Percentiles rank a stretch among this genome's conserved stretches.
phyloP scores from a whole-genome alignment of 495 filamentous ascomycete species.

The Penicillium argentinense region DNA sequence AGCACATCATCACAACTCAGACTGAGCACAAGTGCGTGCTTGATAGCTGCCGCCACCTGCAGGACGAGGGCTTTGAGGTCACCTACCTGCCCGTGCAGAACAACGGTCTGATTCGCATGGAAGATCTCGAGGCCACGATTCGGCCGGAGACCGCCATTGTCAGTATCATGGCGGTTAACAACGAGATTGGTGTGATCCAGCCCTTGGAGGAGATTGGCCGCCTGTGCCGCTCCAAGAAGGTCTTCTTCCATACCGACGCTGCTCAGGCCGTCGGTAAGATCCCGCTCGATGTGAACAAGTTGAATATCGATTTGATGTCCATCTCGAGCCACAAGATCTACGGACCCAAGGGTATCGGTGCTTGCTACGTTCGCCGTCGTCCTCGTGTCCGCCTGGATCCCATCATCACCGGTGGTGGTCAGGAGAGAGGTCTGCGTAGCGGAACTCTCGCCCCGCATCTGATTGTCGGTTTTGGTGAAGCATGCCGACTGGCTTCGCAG shows the following conservation, averaged over 20 bases:
- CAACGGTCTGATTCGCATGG: slow-evolving; percentile 80
- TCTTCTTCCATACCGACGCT: slow-evolving; percentile 98
- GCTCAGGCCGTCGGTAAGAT: slow-evolving; percentile 98
- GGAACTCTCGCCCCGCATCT: slow-evolving; percentile 89
- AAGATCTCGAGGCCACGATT: slow-evolving; percentile 86
- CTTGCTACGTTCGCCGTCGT: slow-evolving; percentile 89
- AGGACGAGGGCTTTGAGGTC: slow-evolving; percentile 94
- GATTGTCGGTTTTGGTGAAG: slow-evolving; percentile 92
- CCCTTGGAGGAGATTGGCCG: slow-evolving; percentile 91
- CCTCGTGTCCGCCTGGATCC: slow-evolving; percentile 93
- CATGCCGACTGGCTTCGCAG: slow-evolving; percentile 84
- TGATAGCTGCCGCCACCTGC: slow-evolving; percentile 93
- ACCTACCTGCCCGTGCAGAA: slow-evolving; percentile 89
- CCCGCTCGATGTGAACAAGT: slow-evolving; percentile 90
- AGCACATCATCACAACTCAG: slow-evolving; percentile 94
- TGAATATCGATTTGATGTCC: slow-evolving; percentile 97
- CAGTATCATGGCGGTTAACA: slow-evolving; percentile 98
- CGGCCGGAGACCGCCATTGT: slow-evolving; percentile 88
- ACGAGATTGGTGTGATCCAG: slow-evolving; percentile 98
- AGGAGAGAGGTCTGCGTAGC: slow-evolving; percentile 90
- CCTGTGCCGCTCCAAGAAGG: slow-evolving; percentile 84
- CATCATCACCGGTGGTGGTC: slow-evolving; percentile 93
- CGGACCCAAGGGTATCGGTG: slow-evolving; percentile 94
- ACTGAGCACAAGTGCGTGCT: slow-evolving; percentile 99
- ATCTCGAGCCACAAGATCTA: slow-evolving; percentile 99